Base-by-base conservation (phyloP, 208 protist genomes). In the Sergeia podlipaevii region DNA sequence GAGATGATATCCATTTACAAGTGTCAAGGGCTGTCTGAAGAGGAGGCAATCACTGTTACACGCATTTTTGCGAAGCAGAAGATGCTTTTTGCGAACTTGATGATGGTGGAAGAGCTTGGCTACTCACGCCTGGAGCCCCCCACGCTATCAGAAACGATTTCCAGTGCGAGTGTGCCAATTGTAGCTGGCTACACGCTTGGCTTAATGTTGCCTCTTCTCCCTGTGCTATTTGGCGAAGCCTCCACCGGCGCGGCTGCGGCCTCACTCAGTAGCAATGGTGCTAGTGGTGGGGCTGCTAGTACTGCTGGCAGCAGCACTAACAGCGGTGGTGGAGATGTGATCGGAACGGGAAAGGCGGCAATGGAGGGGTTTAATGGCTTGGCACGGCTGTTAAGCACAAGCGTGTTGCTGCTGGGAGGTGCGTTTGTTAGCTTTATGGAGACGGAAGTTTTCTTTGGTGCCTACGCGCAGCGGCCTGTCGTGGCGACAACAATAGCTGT, bases 101-200 rank as follows among this genome's bases (percentile, higher is more conserved):
- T 97, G 91, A 97, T 97, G 90, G 89, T 97, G 23, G 86, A 97
- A 66, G 91, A 98, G 61, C 85, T 98, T 8, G 94, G 93, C 48
- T 95, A 95, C 64, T 88, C 80, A 1, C 83, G 87, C 1, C 67
- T 95, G 20, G 74, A 83, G 52, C 83, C 84, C 29, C 83, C 81
- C 20, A 75, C 63, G n/a, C 60, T 63, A 23, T 32, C 46, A n/a
- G 83, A 95, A 70, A 73, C 74, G 0, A 11, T 86, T 32, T 54
- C 70, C 18, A 80, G 82, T 60, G 83, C 75, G 4, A 79, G 74
- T 0, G 21, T 89, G 13, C 87, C 87, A 0, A 56, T 74, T 3
- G 36, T 78, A n/a, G 33, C 84, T 13, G 81, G 83, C 26, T 90
- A 82, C 37, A 48, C 74, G 1, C 23, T 72, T 0, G 80, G 87